Percentiles rank a stretch among this genome's conserved stretches.
Conservation (phyloP, 2,329 filamentous ascomycete species). For the Aspergillus puulaauensis region DNA sequence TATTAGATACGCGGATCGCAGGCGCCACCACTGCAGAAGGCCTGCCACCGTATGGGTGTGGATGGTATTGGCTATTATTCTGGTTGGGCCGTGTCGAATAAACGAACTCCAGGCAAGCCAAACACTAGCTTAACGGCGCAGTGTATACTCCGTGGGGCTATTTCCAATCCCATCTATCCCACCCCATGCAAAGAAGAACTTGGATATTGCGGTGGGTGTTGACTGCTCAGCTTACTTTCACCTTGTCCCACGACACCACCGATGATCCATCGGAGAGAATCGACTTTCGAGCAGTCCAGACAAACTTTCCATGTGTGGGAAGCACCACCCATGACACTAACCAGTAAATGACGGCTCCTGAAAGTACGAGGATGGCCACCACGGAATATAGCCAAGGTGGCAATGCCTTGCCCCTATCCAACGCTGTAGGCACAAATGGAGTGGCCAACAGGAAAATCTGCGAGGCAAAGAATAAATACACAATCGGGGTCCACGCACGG, state of each 20-base stretch:
- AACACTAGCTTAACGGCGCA: neutral
- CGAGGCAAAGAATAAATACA: conserved; percentile 4
- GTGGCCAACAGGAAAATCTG: conserved; percentile 10
- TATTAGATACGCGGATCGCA: neutral
- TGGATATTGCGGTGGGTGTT: neutral
- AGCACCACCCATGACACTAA: conserved; percentile 4
- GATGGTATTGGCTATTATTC: no score
- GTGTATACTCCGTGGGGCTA: neutral
- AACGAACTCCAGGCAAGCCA: neutral
- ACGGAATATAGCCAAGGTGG: conserved; percentile 7
- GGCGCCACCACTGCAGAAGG: no score
- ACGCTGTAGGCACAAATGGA: conserved; percentile 5
- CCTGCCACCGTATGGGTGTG: no score
- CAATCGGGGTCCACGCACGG: conserved; percentile 6
- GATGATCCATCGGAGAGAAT: conserved; percentile 3
- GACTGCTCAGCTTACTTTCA: neutral
- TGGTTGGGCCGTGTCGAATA: neutral
- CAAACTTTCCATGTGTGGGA: neutral
- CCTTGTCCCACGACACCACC: conserved; percentile 7
- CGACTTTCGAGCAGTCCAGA: conserved; percentile 6
- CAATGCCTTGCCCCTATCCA: neutral
- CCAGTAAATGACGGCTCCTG: conserved; percentile 5
- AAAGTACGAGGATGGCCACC: conserved; percentile 5
- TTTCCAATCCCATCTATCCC: neutral
- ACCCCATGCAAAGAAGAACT: neutral